Evolutionary conservation across 257 asterid genomes (phyloP).

Genomic region (Linderniella brevidens): DNA sequence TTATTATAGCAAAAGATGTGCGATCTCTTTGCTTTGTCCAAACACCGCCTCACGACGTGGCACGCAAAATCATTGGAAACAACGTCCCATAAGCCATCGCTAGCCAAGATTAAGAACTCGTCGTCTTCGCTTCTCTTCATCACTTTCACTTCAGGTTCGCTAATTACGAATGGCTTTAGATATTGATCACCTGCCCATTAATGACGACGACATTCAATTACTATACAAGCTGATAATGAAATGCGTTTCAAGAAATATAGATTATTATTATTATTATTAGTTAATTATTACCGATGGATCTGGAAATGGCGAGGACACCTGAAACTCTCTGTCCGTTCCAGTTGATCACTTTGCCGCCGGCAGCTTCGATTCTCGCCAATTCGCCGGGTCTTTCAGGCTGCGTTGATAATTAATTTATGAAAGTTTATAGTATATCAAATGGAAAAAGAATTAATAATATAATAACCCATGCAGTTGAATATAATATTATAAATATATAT

Average conservation of each 20-base stretch:
- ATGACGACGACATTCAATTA: no score
- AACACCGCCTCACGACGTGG: conserved; percentile 22
- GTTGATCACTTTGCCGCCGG: conserved; percentile 54
- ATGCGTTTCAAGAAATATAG: no score
- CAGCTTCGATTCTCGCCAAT: conserved; percentile 46
- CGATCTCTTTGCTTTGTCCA: conserved; percentile 10
- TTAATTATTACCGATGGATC: conserved; percentile 20
- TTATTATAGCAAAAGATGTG: no score
- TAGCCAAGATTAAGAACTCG: conserved; percentile 43
- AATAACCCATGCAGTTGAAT: no score
- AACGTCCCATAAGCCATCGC: conserved; percentile 58
- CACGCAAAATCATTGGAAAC: conserved; percentile 36
- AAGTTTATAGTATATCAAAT: background rate
- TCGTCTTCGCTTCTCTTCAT: conserved; percentile 17
- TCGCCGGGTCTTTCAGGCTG: conserved; percentile 36
- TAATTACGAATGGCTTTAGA: conserved; percentile 29
- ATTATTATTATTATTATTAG: background rate
- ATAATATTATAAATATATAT: no score
- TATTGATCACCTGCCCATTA: conserved; percentile 24
- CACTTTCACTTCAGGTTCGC: conserved; percentile 27
- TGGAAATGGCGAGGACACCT: conserved; percentile 59
- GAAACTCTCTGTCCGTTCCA: conserved; percentile 61
- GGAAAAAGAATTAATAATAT: no score
- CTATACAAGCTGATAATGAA: no score
- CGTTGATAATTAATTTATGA: no score